These are phyloP conservation scores for Haplosporangium gracile DNA, from an alignment of 192 early-diverging fungal genomes.

Conservation along the genomic window DNA sequence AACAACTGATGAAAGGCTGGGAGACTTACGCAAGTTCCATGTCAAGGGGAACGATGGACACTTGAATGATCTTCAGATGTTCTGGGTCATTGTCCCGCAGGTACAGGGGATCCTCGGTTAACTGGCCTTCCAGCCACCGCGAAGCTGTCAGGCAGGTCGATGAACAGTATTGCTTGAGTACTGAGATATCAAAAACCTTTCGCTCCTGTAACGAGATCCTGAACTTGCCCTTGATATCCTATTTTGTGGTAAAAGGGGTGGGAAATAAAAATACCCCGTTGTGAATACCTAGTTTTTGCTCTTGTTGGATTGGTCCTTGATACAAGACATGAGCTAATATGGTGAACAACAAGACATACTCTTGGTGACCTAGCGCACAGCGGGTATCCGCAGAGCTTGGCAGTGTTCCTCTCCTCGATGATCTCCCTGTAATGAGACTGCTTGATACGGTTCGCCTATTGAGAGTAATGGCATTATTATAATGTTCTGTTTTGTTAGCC, in stretches of 20 bases:
- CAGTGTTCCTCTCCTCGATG: conserved; percentile 78
- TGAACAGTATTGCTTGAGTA: conserved; percentile 78
- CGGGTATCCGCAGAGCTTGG: conserved; percentile 86
- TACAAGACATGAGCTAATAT: neutral
- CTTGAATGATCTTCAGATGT: conserved; percentile 22
- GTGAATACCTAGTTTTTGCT: neutral
- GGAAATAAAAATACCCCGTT: conserved; percentile 20
- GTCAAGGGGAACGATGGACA: conserved; percentile 38
- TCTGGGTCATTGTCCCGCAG: conserved; percentile 61
- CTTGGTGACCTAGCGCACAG: conserved; percentile 70
- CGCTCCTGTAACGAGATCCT: conserved; percentile 77
- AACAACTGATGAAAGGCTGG: neutral
- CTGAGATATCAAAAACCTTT: conserved; percentile 84
- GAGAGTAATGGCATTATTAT: neutral
- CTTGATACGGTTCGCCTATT: conserved; percentile 72
- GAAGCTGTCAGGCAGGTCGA: conserved; percentile 79
- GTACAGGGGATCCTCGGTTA: conserved; percentile 83
- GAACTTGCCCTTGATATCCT: conserved; percentile 70
- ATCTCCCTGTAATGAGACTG: conserved; percentile 77
- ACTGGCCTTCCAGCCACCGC: conserved; percentile 75
- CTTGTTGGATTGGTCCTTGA: neutral
- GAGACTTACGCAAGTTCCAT: conserved; percentile 45
- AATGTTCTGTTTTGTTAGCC: no score
- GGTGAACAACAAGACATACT: conserved; percentile 33
- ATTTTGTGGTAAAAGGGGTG: neutral